These are phyloP conservation scores for Hypomontagnella monticulosa DNA, from an alignment of 495 filamentous ascomycete genomes.

Conservation along the genomic window DNA sequence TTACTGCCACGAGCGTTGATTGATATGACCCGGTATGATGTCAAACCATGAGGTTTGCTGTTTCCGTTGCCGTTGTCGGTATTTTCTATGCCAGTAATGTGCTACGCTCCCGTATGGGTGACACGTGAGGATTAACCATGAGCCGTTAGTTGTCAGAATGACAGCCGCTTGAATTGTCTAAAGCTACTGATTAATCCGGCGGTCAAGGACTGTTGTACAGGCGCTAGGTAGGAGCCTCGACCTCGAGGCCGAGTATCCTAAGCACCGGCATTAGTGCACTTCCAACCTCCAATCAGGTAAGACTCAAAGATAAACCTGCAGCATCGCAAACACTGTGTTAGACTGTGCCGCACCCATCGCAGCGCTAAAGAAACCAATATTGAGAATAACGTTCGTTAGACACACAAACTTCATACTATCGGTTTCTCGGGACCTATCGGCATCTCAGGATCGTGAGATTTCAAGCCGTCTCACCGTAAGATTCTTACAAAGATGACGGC, in stretches of 20 bases:
- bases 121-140: constrained; percentile 18
- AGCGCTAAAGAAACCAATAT: constrained; percentile 20
- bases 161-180: not conserved
- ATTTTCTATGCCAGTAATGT: not conserved
- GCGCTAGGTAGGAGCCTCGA: constrained; percentile 24
- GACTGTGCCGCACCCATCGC: constrained; percentile 39
- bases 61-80: constrained; percentile 9
- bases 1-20: not conserved
- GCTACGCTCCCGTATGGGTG: no score
- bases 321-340: constrained; percentile 42
- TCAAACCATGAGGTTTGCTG: constrained; percentile 29
- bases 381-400: not conserved
- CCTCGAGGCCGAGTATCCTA: constrained; percentile 21
- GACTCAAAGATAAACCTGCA: constrained; percentile 49
- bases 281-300: constrained; percentile 38
- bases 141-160: not conserved
- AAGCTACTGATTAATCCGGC: constrained; percentile 22
- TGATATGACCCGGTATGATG: constrained; percentile 25
- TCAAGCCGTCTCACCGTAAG: constrained; percentile 1
- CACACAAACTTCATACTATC: constrained; percentile 37
- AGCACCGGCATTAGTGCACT: constrained; percentile 36
- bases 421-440: constrained; percentile 7
- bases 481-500: not conserved
- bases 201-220: constrained; percentile 26
- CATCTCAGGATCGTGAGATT: not conserved